Evolutionary conservation across 768 basidiomycete genomes (phyloP).

Genomic region (Suillus subluteus): DNA sequence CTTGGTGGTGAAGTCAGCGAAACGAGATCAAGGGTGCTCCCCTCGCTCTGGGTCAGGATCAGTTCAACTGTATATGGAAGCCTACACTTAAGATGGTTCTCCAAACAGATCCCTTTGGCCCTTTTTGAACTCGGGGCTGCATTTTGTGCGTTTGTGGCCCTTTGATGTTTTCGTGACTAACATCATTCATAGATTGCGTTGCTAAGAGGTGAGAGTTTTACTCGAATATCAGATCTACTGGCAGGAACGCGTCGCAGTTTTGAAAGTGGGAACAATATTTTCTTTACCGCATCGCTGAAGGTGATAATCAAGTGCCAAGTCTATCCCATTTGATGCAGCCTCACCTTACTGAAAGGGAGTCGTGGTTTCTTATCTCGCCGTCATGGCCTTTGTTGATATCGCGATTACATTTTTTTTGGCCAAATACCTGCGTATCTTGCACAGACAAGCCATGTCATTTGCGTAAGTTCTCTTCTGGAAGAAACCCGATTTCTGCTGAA

Average conservation of each 20-base stretch:
- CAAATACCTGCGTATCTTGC: background rate
- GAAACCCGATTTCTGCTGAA: background rate
- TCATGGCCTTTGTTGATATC: constrained; percentile 1
- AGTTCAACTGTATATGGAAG: background rate
- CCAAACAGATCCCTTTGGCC: background rate
- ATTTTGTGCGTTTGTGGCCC: background rate
- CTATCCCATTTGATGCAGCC: background rate
- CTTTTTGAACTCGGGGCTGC: background rate
- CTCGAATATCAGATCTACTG: background rate
- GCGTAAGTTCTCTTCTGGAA: constrained; percentile 1
- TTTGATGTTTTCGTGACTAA: background rate
- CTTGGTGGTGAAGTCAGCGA: background rate
- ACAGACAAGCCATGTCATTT: constrained; percentile 1
- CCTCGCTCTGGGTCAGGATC: constrained; percentile 7
- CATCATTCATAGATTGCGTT: background rate
- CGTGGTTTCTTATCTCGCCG: constrained; percentile 2
- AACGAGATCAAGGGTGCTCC: constrained; percentile 5
- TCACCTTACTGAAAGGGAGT: background rate
- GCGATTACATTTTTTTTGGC: background rate
- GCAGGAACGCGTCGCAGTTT: background rate
- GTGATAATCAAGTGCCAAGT: background rate
- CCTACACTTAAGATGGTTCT: background rate
- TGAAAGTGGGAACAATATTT: background rate
- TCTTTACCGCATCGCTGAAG: background rate
- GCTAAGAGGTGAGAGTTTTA: background rate